Base-by-base conservation (phyloP, 768 basidiomycete species). In the Termitomyces sp. region DNA sequence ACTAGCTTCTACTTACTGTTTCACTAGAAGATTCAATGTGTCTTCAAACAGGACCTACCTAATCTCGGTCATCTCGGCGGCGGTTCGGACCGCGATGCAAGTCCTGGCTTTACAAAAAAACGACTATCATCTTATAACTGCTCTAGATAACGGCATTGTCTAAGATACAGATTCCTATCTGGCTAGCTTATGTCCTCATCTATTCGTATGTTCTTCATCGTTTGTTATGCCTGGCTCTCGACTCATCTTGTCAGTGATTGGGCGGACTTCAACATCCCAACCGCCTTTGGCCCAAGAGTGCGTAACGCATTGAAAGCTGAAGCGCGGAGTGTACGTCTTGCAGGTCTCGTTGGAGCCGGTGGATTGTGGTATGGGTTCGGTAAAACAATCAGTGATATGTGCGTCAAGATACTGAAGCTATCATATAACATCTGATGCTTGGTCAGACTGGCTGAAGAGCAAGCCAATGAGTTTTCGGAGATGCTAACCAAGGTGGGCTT, bases 311-410 rank as follows among this genome's bases (percentile, higher is more conserved):
- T 98, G 51, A 91, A 87, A 63, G 94, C 95, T 19, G 93, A 96
- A 53, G 78, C 95, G 10, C 81, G 83, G 21, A 91, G 88, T 60
- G 94, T 98, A 51, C 85, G 83, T 57, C 77, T 98, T 6, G 83
- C 90, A 10, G 80, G 78, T 43, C 82, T 95, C 8, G 92, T 96
- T 9, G 95, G 94, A 8, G 85, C 87, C 11, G 90, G 90, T 2
- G 90, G 92, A 2, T 71, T 84, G 62, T 98, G 95, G 94, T 98
- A 97, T 68, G 88, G 87, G 3, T 94, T 94, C 68, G 94, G 94
- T 14, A 86, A 86, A 67, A 83, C 84, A 59, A 84, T 96, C 57
- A 88, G 87, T 75, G 85, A 87, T 52, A 82, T 96, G 93, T 92
- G 64, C 65, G 63, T 62, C 12, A 10, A 34, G 14, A 26, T 34